A percentile compares a stretch with the other conserved stretches of the same genome.
Evolutionary conservation across 2,329 filamentous ascomycete species (phyloP).

Genomic region (Arthroderma sp.): DNA sequence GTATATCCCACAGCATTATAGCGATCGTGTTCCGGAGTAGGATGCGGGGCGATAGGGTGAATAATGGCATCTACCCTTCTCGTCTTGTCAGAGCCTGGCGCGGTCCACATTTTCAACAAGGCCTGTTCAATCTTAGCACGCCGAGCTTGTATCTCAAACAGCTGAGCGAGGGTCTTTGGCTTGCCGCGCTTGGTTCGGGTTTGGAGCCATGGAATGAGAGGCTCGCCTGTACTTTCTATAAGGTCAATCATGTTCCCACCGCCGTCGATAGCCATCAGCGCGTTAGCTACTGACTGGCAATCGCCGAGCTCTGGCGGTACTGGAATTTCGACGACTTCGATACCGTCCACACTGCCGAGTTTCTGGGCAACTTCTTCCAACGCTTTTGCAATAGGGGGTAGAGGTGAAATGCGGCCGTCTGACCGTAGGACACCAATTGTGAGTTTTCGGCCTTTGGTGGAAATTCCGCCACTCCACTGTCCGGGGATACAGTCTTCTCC

Average conservation of each 20-base stretch:
- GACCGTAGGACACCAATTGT: conserved; percentile 31
- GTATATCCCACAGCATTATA: conserved; percentile 53
- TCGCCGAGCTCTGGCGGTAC: conserved; percentile 40
- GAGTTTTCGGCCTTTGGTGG: conserved; percentile 19
- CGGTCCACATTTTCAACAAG: conserved; percentile 44
- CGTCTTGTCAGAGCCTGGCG: conserved; percentile 21
- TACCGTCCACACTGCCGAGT: conserved; percentile 24
- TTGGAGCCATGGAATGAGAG: conserved; percentile 47
- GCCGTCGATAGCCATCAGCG: conserved; percentile 47
- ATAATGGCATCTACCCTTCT: conserved; percentile 46
- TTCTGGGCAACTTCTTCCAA: conserved; percentile 26
- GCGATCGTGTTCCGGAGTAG: conserved; percentile 47
- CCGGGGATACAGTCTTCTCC: conserved; percentile 34
- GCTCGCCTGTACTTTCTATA: conserved; percentile 42
- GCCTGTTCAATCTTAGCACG: conserved; percentile 41
- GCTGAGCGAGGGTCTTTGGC: conserved; percentile 33
- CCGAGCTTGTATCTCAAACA: conserved; percentile 41
- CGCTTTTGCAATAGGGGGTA: conserved; percentile 28
- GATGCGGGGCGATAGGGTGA: conserved; percentile 51
- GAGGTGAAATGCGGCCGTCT: conserved; percentile 24
- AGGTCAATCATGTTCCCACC: conserved; percentile 43
- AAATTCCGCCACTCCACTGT: conserved; percentile 23
- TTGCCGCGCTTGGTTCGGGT: conserved; percentile 38
- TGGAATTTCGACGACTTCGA: conserved; percentile 48
- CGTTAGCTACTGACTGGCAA: conserved; percentile 44